Evolutionary conservation across 139 green algal species (phyloP), one percentile per base, ranked within the genome.

Genomic region (Desmodesmus armatus): DNA sequence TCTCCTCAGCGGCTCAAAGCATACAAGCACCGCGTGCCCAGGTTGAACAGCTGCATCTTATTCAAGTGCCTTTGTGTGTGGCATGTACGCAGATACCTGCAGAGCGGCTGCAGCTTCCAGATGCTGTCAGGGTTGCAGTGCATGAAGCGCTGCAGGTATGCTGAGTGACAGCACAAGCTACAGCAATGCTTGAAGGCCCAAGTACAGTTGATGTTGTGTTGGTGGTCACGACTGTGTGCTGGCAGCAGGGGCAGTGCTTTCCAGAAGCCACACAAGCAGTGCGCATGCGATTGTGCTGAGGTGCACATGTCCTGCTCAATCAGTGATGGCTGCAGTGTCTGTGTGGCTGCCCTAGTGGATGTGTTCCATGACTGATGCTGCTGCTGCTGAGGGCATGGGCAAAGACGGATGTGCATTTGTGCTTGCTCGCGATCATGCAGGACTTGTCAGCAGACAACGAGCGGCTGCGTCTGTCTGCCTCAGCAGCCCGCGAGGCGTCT

Each of bases 391-490:
- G 4, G n/a, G 67, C 37, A 47, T 21, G 37, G n/a, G 35, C 21
- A 33, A 11, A 35, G 70, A 78, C 9, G 40, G 23, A 27, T 55
- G 40, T 27, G 70, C 70, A 78, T 43, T 0, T 78, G 70, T 37
- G n/a, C n/a, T 13, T 78, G 5, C 70, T 39, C 3, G n/a, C 23
- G 40, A 23, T n/a, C 40, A 40, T 35, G 23, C 70, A 55, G 41
- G 70, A 78, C 25, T 13, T 73, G 15, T 13, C 40, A 70, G 35
- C 44, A 27, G 78, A 84, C 62, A 84, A 84, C 35, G 78, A 84
- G 62, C 78, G 78, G 27, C 62, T 84, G 37, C 41, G 78, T 7
- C 62, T 84, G 13, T 41, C 78, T 41, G 78, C 60, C 47, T 41
- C 41, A 33, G 41, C 60, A 55, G 66, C 78, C 17, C 78, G 78